These are phyloP conservation scores for Neurospora pannonica DNA, from an alignment of 495 filamentous ascomycete genomes.

Conservation along the genomic window DNA sequence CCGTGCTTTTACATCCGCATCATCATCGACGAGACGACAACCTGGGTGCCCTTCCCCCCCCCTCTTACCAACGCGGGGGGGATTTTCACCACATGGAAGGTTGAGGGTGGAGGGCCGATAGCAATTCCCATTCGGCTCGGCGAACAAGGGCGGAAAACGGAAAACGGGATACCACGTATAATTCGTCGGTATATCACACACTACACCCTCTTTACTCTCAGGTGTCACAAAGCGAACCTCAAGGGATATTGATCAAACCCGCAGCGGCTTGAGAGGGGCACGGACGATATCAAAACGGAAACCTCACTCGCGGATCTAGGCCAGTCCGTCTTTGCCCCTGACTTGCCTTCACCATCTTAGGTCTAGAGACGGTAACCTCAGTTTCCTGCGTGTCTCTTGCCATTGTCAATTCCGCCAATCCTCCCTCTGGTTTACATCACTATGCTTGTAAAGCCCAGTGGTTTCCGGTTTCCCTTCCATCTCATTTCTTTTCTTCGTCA, in stretches of 20 bases:
- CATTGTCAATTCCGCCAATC: neutral
- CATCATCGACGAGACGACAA: neutral
- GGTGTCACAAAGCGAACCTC: neutral
- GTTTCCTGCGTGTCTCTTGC: too few relatives aligned
- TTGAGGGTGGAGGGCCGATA: neutral
- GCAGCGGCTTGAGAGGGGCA: neutral
- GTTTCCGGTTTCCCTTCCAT: neutral
- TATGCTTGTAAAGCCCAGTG: neutral
- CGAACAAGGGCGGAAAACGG: neutral
- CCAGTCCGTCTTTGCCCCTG: too few relatives aligned
- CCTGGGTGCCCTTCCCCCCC: neutral
- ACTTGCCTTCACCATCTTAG: too few relatives aligned
- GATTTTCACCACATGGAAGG: neutral
- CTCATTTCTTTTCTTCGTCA: neutral
- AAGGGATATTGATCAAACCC: neutral
- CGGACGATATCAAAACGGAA: neutral
- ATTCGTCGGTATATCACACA: neutral
- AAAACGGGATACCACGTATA: neutral
- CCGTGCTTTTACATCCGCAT: neutral
- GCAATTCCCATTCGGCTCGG: neutral
- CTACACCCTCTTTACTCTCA: neutral
- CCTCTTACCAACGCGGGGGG: neutral
- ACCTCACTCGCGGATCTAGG: neutral
- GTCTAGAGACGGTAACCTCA: neutral
- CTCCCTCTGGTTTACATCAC: neutral